Evolutionary conservation across 169 alveolate species (phyloP).

Genomic region (Cryptosporidium muris): DNA sequence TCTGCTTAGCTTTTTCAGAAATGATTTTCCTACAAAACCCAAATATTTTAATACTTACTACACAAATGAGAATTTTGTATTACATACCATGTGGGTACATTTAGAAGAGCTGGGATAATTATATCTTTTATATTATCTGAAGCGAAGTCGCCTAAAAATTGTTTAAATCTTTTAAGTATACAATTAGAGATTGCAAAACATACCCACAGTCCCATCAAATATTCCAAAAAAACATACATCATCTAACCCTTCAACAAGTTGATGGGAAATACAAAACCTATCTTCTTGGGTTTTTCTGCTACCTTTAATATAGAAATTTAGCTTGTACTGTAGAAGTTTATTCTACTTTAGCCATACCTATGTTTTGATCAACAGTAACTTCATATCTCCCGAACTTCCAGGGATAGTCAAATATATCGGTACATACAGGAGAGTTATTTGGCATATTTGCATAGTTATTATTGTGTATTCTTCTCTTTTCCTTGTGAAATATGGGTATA

Average conservation of each 20-base stretch:
- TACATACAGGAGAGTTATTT: constrained; percentile 48
- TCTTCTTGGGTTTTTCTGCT: constrained; percentile 83
- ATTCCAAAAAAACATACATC: constrained; percentile 80
- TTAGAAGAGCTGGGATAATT: constrained; percentile 76
- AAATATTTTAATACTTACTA: not conserved
- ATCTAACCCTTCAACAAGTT: constrained; percentile 65
- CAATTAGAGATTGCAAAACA: not conserved
- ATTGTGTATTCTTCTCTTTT: too few relatives aligned
- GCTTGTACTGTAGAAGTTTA: not conserved
- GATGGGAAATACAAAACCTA: constrained; percentile 77
- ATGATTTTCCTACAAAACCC: constrained; percentile 15
- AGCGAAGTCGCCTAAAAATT: constrained; percentile 77
- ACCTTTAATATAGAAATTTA: constrained; percentile 61
- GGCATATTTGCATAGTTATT: constrained; percentile 3
- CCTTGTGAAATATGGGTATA: too few relatives aligned
- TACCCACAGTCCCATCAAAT: constrained; percentile 87
- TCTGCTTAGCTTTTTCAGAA: constrained; percentile 43
- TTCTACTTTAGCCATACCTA: constrained; percentile 17
- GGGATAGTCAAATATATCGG: constrained; percentile 58
- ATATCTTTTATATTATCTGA: constrained; percentile 78
- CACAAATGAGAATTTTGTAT: not conserved
- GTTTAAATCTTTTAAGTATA: not conserved
- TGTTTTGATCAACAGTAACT: constrained; percentile 60
- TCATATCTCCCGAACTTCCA: constrained; percentile 62
- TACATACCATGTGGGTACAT: constrained; percentile 76